A percentile compares a stretch with the other conserved stretches of the same genome.
These are phyloP conservation scores for Quercus glauca DNA, from an alignment of 306 rosid species.

Conservation along the genomic window DNA sequence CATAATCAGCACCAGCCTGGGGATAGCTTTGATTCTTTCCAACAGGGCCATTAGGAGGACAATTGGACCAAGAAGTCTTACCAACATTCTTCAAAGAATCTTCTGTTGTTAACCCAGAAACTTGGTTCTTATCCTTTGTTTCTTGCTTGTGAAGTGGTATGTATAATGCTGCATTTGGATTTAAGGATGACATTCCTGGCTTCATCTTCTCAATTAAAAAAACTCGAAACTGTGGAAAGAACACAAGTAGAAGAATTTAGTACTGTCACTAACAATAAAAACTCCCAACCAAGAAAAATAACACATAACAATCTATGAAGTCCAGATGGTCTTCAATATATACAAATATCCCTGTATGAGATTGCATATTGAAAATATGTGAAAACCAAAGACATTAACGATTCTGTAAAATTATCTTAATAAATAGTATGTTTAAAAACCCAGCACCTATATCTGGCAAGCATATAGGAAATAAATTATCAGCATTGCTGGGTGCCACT, in stretches of 20 bases:
- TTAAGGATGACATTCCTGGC: conserved; percentile 1
- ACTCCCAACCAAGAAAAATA: not conserved
- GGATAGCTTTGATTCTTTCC: not conserved
- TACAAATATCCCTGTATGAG: not conserved
- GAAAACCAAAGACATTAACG: no score
- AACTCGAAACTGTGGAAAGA: not conserved
- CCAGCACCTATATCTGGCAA: no score
- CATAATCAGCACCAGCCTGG: not conserved
- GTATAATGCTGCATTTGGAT: conserved; percentile 10
- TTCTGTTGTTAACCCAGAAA: not conserved
- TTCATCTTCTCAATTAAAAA: not conserved
- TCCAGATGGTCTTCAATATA: not conserved
- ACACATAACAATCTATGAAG: not conserved
- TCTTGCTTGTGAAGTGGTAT: not conserved
- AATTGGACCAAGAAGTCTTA: not conserved
- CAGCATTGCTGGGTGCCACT: no score
- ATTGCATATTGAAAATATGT: no score
- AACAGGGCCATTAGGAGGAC: not conserved
- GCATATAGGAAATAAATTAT: no score
- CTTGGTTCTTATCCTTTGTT: not conserved
- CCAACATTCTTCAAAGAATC: not conserved
- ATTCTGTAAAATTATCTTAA: no score
- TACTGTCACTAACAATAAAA: not conserved
- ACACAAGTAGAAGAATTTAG: not conserved
- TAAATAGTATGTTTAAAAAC: no score